Evolutionary conservation across 2,329 filamentous ascomycete genomes (phyloP), one percentile per base, ranked within the genome.

Genomic region (Trichoderma aggressivum): DNA sequence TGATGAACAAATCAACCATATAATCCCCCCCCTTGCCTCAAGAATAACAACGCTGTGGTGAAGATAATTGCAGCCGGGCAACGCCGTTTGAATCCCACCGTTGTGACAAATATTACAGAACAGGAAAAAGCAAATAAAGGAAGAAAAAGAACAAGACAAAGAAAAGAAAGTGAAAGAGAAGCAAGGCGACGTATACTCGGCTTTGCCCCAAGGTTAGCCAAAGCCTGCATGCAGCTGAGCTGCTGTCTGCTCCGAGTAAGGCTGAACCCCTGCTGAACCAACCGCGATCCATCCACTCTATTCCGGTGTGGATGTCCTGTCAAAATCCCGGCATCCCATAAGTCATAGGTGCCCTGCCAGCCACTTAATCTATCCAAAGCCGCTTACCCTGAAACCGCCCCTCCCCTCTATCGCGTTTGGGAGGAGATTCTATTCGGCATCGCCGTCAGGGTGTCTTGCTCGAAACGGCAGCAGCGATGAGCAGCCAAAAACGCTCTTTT

Each of bases 361-460:
- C 47, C 63, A 67, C 70, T 61, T 61, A 62, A 71, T 71, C 62
- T 71, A 71, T 71, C 70, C 62, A 71, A 68, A 65, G 30, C 47
- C 63, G 56, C 70, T 59, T n/a, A 59, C 58, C 12, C 28, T 47
- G 34, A n/a, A 62, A 55, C 30, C 32, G n/a, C 53, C 53, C 34
- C 30, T 32, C 53, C 21, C 28, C 21, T 60, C 56, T 62, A 69
- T 61, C n/a, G 65, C n/a, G 56, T 50, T 61, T 58, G 65, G 65
- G 30, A 32, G 56, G 11, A 24, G 32, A 12, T 36, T 62, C 28
- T 55, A 43, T 39, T 70, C 67, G 67, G 67, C 47, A 39, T 63
- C 18, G 59, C 67, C 67, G 58, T 56, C 59, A 34, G 62, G 10
- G 30, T 24, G n/a, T 53, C 28, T 53, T 34, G 56, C 56, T n/a